Evolutionary conservation across 2,329 filamentous ascomycete genomes (phyloP), one percentile per base, ranked within the genome.

Genomic region (Neopestalotiopsis rosae): DNA sequence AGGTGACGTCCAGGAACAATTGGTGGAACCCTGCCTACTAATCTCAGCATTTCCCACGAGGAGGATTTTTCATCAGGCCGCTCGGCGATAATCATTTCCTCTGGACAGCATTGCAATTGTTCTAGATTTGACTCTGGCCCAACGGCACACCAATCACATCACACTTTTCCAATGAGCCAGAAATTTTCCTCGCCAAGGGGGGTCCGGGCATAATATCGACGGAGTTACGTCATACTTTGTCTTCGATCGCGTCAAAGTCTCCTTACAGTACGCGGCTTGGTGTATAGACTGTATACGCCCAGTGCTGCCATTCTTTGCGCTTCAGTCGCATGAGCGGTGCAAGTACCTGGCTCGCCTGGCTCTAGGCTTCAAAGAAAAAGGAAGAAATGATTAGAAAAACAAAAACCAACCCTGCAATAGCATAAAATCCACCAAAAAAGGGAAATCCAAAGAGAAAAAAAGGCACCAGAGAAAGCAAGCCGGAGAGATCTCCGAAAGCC

Each of bases 221-320:
- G 65, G 52, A 45, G 58, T 69, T 69, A 69, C 68, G 68, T 69
- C 68, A 69, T 65, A 65, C 56, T 65, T 69, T 62, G 61, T 69
- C 65, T 57, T 65, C 30, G 30, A 58, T 24, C 56, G 28, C 20
- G 10, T 20, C 14, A 38, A 67, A 67, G 65, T 67, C 32, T 14
- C 38, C 65, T n/a, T 56, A 52, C 65, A 67, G 65, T 67, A 52
- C 65, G 65, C 24, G n/a, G 6, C 5, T 52, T 45, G 13, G 10
- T 14, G 13, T 42, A 13, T 2, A 30, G 30, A 67, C 65, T 67
- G 65, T 67, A 30, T 28, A 42, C 61, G 2, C 9, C 5, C 28
- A 12, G 34, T 12, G 17, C 57, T n/a, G 20, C 20, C 45, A 52
- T n/a, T 52, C 5, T 52, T 38, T 52, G 45, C n/a, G 45, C 45